A percentile compares a stretch with the other conserved stretches of the same genome.
These are phyloP conservation scores for Fomitopsis betulina DNA, from an alignment of 1,284 basidiomycete species.

Conservation along the genomic window DNA sequence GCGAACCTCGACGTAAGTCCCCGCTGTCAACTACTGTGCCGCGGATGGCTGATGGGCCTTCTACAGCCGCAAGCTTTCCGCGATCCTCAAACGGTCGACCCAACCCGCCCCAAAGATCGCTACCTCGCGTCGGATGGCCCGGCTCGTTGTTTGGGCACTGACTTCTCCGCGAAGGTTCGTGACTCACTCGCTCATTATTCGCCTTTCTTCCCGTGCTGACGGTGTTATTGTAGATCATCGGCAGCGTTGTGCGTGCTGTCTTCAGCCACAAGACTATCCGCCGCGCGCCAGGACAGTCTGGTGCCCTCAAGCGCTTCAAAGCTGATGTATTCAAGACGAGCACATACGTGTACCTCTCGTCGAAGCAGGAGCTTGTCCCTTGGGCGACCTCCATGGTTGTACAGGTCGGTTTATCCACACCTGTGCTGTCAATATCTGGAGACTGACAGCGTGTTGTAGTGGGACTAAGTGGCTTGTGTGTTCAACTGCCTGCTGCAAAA, in stretches of 20 bases:
- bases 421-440: too few species aligned
- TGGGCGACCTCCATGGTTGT: constrained; percentile 51
- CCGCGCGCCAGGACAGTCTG: constrained; percentile 50
- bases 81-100: constrained; percentile 42
- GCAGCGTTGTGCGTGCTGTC: constrained; percentile 43
- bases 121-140: constrained; percentile 53
- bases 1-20: constrained; percentile 55
- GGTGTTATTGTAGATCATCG: constrained; percentile 31
- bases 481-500: background rate
- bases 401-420: constrained; percentile 26
- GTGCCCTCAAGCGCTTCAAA: constrained; percentile 41
- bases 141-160: constrained; percentile 51
- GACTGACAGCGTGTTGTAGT: background rate
- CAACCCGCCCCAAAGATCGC: constrained; percentile 40
- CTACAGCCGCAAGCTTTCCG: constrained; percentile 28
- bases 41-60: background rate
- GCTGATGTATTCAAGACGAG: constrained; percentile 25
- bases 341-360: constrained; percentile 42
- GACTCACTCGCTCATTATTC: constrained; percentile 3
- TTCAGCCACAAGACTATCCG: constrained; percentile 44
- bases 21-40: background rate
- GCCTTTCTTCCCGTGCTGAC: background rate
- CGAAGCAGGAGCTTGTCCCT: constrained; percentile 37
- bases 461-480: background rate
- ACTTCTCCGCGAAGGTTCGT: constrained; percentile 47